Evolutionary conservation across 2,329 filamentous ascomycete genomes (phyloP).

Genomic region (Aspergillus pseudoterreus): DNA sequence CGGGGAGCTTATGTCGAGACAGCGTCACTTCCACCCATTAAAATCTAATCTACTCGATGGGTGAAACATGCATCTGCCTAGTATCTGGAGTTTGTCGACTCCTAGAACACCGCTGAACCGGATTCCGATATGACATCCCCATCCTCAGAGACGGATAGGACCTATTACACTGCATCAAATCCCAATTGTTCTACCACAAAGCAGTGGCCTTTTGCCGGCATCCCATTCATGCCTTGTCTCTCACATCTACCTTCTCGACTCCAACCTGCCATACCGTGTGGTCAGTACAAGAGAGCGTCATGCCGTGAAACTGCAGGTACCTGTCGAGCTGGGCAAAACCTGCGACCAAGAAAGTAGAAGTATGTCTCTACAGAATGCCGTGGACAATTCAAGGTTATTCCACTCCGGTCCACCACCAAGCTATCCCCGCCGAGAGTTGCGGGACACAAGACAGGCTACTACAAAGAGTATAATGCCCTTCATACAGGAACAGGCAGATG

Average conservation of each 20-base stretch:
- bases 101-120: background rate
- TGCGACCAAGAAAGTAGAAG: background rate
- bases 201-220: conserved; percentile 56
- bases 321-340: background rate
- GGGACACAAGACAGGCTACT: background rate
- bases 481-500: too few species aligned
- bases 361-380: background rate
- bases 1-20: background rate
- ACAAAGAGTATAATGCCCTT: too few species aligned
- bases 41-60: background rate
- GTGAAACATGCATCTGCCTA: background rate
- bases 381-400: background rate
- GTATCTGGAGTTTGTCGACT: too few species aligned
- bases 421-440: background rate
- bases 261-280: conserved; percentile 54
- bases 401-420: background rate
- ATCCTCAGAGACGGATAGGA: background rate
- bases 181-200: background rate
- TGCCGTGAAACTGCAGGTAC: background rate
- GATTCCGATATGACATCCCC: background rate
- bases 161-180: conserved; percentile 1
- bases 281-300: background rate
- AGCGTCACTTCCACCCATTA: background rate
- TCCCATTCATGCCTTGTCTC: conserved; percentile 65
- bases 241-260: conserved; percentile 56